Conservation (phyloP, 495 filamentous ascomycete species). For the Pyrenula massariospora region DNA sequence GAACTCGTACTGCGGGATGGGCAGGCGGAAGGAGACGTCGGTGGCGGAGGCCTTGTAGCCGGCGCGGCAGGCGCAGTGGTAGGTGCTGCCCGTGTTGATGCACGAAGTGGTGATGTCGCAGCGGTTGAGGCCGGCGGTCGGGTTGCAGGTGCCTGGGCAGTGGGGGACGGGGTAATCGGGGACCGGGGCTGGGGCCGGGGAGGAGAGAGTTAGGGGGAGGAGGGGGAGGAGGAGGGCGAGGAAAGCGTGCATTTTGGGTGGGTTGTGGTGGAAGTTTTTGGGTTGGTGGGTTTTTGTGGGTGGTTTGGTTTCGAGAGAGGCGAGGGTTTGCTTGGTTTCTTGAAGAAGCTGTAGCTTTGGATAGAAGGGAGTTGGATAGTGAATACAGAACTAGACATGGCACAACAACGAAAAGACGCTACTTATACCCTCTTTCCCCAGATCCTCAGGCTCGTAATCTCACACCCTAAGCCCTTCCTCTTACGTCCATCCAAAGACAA, state of each 20-base stretch:
- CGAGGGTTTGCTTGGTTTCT: background rate
- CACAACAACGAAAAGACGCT: background rate
- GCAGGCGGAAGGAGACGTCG: conserved; percentile 27
- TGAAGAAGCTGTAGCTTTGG: background rate
- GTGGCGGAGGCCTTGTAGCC: conserved; percentile 47
- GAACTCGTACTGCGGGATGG: conserved; percentile 28
- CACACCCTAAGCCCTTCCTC: background rate
- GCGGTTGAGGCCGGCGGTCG: conserved; percentile 26
- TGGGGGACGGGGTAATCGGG: conserved; percentile 2
- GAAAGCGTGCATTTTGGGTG: conserved; percentile 11
- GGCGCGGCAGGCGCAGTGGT: conserved; percentile 62
- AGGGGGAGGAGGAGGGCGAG: conserved; percentile 11
- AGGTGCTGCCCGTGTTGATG: conserved; percentile 55
- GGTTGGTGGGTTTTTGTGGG: background rate
- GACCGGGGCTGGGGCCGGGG: conserved; percentile 3
- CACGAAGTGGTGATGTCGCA: conserved; percentile 32
- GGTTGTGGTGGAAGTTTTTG: background rate
- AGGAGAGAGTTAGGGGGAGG: conserved; percentile 12
- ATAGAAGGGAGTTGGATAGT: no score
- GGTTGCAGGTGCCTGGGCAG: conserved; percentile 30
- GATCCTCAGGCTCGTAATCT: background rate
- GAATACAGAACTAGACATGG: no score
- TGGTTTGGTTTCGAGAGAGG: no score
- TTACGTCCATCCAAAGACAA: background rate
- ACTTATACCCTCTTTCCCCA: background rate